Percentiles rank a stretch among this genome's conserved stretches.
phyloP scores from a whole-genome alignment of 148 eudicot species.

The Vaccinium corymbosum region DNA sequence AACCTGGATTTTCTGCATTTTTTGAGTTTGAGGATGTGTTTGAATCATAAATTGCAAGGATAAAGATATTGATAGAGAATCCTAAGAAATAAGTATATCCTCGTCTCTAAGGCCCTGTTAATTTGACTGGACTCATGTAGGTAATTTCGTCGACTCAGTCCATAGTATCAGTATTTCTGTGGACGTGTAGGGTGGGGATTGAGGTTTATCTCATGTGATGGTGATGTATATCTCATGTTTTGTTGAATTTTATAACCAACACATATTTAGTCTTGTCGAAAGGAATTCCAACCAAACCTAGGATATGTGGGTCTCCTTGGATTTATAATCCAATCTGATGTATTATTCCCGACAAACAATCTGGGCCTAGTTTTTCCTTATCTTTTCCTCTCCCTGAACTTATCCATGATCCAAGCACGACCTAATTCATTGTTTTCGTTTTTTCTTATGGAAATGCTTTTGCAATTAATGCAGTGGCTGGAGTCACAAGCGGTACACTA shows the following conservation, averaged over 20 bases:
- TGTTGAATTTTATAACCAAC: background rate
- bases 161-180: too few species aligned
- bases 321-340: background rate
- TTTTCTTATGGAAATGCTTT: background rate
- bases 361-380: background rate
- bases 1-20: background rate
- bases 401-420: background rate
- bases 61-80: background rate
- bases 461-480: constrained; percentile 7
- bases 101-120: background rate
- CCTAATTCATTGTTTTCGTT: background rate
- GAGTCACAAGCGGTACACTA: constrained; percentile 68
- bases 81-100: background rate
- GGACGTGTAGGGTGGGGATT: too few species aligned
- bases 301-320: background rate
- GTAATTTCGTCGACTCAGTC: too few species aligned
- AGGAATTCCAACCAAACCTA: background rate
- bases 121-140: too few species aligned
- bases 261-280: background rate
- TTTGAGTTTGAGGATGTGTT: background rate
- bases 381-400: background rate
- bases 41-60: background rate
- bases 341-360: background rate
- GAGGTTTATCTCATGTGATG: background rate
- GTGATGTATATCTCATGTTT: background rate